Evolutionary conservation across 768 basidiomycete genomes (phyloP).

Genomic region (Mycena floridula): DNA sequence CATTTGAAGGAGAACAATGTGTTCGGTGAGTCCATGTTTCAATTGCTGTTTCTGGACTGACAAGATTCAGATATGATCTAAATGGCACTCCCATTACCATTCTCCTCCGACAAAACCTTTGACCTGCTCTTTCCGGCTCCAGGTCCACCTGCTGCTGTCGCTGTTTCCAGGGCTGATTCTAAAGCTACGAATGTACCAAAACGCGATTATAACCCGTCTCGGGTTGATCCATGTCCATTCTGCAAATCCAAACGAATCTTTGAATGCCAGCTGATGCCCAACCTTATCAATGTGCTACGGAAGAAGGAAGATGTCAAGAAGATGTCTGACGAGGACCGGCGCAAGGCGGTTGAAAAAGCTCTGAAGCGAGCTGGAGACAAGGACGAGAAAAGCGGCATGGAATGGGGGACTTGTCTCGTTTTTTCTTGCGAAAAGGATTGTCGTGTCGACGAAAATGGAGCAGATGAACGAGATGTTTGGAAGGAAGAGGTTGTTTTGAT

Average conservation of each 20-base stretch:
- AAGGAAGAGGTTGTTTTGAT: slow-evolving; percentile 69
- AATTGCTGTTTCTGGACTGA: slow-evolving; percentile 1
- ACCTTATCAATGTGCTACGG: slow-evolving; percentile 75
- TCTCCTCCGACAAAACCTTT: slow-evolving; percentile 71
- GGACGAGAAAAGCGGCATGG: slow-evolving; percentile 63
- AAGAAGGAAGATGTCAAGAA: slow-evolving; percentile 22
- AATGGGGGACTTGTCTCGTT: slow-evolving; percentile 90
- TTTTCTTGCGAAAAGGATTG: slow-evolving; percentile 87
- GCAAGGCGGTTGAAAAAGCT: slow-evolving; percentile 49
- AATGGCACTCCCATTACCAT: slow-evolving; percentile 80
- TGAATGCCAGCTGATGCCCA: slow-evolving; percentile 94
- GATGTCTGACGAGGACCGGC: slow-evolving; percentile 63
- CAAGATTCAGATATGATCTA: slow-evolving; percentile 70
- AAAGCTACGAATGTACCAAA: slow-evolving; percentile 43
- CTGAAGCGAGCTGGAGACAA: slow-evolving; percentile 40
- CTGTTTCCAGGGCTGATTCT: slow-evolving; percentile 57
- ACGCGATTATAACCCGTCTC: slow-evolving; percentile 47
- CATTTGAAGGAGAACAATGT: slow-evolving; percentile 74
- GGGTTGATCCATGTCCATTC: slow-evolving; percentile 56
- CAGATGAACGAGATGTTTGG: slow-evolving; percentile 49
- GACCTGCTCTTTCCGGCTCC: slow-evolving; percentile 66
- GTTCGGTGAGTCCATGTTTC: slow-evolving; percentile 53
- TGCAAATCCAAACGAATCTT: slow-evolving; percentile 72
- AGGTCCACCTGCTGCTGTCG: slow-evolving; percentile 29
- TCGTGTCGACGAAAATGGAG: slow-evolving; percentile 37